phyloP scores from a whole-genome alignment of 2,329 filamentous ascomycete genomes.

The Clarireedia monteithiana region DNA sequence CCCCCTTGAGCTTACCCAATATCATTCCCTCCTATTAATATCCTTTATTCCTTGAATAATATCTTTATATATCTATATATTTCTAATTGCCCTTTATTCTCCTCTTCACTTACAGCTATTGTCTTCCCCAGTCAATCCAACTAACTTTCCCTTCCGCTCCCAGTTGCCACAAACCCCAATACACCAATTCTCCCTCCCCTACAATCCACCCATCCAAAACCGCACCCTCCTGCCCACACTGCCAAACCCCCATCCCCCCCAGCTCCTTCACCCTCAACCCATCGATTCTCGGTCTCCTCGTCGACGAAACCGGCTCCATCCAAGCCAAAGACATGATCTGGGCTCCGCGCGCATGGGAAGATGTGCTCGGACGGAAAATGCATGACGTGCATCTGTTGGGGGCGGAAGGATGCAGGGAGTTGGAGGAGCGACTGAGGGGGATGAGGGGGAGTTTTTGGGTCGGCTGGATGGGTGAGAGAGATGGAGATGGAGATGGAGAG shows the following conservation, averaged over 20 bases:
- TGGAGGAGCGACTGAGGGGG: slow-evolving; percentile 45
- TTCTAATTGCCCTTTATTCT: neutral
- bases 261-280: slow-evolving; percentile 33
- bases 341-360: slow-evolving; percentile 43
- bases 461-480: slow-evolving; percentile 38
- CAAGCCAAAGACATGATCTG: slow-evolving; percentile 44
- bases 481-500: slow-evolving; percentile 18
- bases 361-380: slow-evolving; percentile 38
- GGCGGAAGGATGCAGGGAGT: slow-evolving; percentile 35
- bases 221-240: slow-evolving; percentile 33
- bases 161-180: slow-evolving; percentile 46
- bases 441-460: slow-evolving; percentile 47
- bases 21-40: neutral
- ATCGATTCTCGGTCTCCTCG: slow-evolving; percentile 33
- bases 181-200: slow-evolving; percentile 34
- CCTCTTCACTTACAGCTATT: neutral
- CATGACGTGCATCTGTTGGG: slow-evolving; percentile 33
- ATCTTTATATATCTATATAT: neutral
- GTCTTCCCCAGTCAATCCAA: neutral
- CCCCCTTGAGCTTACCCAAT: too few species aligned
- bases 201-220: slow-evolving; percentile 17
- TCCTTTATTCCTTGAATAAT: too few species aligned
- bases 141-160: neutral
- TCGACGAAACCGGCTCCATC: slow-evolving; percentile 50
- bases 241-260: slow-evolving; percentile 21